phyloP scores from a whole-genome alignment of 2,329 filamentous ascomycete genomes.

The Penicillium sp. region DNA sequence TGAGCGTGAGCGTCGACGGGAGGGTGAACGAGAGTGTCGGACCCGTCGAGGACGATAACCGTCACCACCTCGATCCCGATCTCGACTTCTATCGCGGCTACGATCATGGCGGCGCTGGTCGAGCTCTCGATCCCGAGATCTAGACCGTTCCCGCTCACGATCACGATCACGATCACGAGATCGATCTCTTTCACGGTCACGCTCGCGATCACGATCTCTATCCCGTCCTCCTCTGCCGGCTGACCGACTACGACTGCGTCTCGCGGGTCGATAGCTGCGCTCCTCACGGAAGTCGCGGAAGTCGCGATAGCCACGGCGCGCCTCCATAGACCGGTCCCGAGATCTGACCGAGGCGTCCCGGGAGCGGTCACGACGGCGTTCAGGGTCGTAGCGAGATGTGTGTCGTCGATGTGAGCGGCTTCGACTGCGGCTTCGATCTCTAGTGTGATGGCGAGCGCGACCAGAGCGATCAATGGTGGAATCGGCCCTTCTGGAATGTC shows the following conservation, averaged over 20 bases:
- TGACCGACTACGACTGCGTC: slow-evolving; percentile 41
- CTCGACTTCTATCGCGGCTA: slow-evolving; percentile 26
- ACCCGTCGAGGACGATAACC: slow-evolving; percentile 29
- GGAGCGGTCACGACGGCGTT: slow-evolving; percentile 33
- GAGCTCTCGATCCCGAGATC: slow-evolving; percentile 23
- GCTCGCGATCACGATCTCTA: slow-evolving; percentile 25
- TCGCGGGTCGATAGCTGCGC: slow-evolving; percentile 36
- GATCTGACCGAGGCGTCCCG: slow-evolving; percentile 32
- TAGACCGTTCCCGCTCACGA: slow-evolving; percentile 21
- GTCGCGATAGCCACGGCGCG: slow-evolving; percentile 35
- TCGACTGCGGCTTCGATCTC: slow-evolving; percentile 35
- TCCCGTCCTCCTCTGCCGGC: slow-evolving; percentile 21
- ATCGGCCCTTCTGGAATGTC: slow-evolving; percentile 33
- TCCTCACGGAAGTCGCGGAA: slow-evolving; percentile 33
- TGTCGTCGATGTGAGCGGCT: slow-evolving; percentile 34
- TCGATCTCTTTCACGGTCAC: slow-evolving; percentile 9
- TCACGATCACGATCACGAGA: slow-evolving; percentile 27
- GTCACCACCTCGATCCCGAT: slow-evolving; percentile 26
- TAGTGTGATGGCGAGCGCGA: slow-evolving; percentile 26
- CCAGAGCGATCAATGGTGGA: slow-evolving; percentile 30
- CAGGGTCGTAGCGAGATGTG: slow-evolving; percentile 33
- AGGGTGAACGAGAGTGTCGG: slow-evolving; percentile 29
- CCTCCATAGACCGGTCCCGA: slow-evolving; percentile 38
- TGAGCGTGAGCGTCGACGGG: slow-evolving; percentile 22
- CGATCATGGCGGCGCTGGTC: slow-evolving; percentile 25